These are phyloP conservation scores for Coffea eugenioides DNA, from an alignment of 257 asterid species.

Conservation along the genomic window DNA sequence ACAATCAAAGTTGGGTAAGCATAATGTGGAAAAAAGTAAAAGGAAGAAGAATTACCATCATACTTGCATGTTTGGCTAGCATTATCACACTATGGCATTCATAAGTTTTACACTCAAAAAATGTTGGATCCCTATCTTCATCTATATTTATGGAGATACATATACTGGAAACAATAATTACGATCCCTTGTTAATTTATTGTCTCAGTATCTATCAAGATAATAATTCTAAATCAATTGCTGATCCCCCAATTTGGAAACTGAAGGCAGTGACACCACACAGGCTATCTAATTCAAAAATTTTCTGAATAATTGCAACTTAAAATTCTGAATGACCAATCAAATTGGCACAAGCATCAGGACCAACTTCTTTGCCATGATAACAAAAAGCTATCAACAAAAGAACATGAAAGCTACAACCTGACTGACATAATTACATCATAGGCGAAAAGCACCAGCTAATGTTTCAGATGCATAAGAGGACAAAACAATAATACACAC, in stretches of 20 bases:
- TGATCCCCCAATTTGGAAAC: background rate
- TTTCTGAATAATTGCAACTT: background rate
- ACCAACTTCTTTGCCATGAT: background rate
- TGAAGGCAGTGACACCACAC: background rate
- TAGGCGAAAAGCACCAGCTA: background rate
- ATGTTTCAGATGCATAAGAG: background rate
- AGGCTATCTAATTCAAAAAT: background rate
- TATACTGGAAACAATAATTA: background rate
- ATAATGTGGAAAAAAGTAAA: background rate
- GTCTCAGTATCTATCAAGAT: background rate
- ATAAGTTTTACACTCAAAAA: background rate
- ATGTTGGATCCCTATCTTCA: background rate
- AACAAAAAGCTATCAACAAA: background rate
- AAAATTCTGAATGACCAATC: slow-evolving; percentile 4
- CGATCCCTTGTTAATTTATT: background rate
- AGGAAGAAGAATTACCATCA: background rate
- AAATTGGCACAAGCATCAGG: background rate
- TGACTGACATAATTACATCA: background rate
- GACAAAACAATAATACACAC: slow-evolving; percentile 1
- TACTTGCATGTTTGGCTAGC: background rate
- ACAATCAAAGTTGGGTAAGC: background rate
- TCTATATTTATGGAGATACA: no score
- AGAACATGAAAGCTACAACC: background rate
- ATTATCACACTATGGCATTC: background rate
- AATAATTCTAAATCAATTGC: background rate